Evolutionary conservation across 83 land plant genomes (phyloP).

Genomic region (Picea abies): DNA sequence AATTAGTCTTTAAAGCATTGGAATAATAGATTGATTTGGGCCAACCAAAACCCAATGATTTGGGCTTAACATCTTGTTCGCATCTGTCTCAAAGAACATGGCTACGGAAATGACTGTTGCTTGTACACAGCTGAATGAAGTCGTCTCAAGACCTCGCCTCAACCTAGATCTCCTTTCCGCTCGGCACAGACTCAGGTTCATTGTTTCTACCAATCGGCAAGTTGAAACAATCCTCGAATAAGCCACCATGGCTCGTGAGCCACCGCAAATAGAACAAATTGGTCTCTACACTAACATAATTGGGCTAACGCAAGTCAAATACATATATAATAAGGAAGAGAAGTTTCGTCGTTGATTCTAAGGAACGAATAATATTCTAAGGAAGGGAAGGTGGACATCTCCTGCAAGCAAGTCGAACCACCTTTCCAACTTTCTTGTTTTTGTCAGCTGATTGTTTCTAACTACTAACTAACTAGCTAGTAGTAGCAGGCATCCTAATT

Average conservation of each 20-base stretch:
- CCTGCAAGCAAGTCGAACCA: no score
- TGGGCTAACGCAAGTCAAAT: neutral
- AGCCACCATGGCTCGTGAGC: neutral
- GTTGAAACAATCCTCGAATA: neutral
- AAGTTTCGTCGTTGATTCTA: no score
- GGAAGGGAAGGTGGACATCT: no score
- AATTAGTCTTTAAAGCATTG: no score
- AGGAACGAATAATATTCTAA: no score
- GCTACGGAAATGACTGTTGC: neutral
- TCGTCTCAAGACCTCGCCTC: neutral
- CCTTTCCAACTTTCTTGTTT: no score
- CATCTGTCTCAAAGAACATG: neutral
- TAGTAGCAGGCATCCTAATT: no score
- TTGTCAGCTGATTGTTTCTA: no score
- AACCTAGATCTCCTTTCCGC: neutral
- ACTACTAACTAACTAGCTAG: no score
- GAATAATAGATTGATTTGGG: no score
- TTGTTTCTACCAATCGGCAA: neutral
- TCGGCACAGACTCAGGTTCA: neutral
- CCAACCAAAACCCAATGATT: neutral
- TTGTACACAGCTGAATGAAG: neutral
- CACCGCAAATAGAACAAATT: neutral
- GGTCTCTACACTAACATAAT: neutral
- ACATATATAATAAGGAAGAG: no score
- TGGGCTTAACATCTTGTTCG: neutral